Evolutionary conservation across 2,329 filamentous ascomycete genomes (phyloP), one percentile per base, ranked within the genome.

Genomic region (Aspergillus tanneri): DNA sequence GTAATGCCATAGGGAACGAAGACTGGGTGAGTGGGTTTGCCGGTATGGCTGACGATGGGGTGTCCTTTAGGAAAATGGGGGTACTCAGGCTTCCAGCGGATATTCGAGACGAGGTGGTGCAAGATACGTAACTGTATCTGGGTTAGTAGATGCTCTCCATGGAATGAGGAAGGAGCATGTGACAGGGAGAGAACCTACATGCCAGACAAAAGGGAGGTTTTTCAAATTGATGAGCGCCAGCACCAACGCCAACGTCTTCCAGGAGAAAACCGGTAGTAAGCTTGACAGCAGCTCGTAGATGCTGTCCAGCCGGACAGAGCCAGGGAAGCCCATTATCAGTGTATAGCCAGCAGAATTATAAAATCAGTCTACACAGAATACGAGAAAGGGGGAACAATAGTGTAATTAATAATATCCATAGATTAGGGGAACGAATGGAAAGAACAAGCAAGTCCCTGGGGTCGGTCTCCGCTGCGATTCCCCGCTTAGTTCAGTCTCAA

Each of bases 1-100:
- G 77, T 74, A 12, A 85, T 83, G 49, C 88, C 83, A 43, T 87
- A 72, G 39, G 87, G 85, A 40, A 83, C 80, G 74, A 92, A 93
- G 56, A 93, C 80, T 32, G 85, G 81, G 52, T 83, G 77, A 2
- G 84, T 66, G 5, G 60, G 63, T 19, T 59, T 62, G 23, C 60
- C 61, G 18, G 59, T 57, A 8, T 58, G 47, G 24, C 64, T 60
- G 80, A 37, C 60, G 23, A 62, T 55, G 3, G 58, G 55, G 30
- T 60, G 64, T 6, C 66, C 64, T 36, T 60, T 66, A 23, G 51
- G 66, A 50, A 75, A 73, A 53, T 80, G 77, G 18, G 68, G 68
- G 50, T 72, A 73, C 46, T 72, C 69, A 37, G 75, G 74, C 54
- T 75, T 77, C 48, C 79, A 62, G 48, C 79, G 66, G 55, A 78